phyloP scores from a whole-genome alignment of 257 asterid species.

The Solanum megistacrolobum region DNA sequence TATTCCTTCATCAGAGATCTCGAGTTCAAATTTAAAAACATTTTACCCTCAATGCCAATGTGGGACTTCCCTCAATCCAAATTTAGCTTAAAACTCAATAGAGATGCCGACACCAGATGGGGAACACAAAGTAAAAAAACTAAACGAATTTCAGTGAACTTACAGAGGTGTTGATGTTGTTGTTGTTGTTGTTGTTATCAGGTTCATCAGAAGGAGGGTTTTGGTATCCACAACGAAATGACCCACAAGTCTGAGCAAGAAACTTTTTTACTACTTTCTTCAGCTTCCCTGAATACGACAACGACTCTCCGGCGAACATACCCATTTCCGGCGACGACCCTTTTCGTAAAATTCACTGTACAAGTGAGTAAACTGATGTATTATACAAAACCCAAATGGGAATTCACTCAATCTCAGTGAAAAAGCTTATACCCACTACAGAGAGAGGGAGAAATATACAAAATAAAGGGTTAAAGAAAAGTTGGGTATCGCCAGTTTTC shows the following conservation, averaged over 20 bases:
- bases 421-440: neutral
- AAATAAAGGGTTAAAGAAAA: neutral
- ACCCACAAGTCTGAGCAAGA: conserved; percentile 56
- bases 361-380: neutral
- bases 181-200: conserved; percentile 18
- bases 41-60: neutral
- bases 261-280: conserved; percentile 70
- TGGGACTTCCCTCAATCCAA: neutral
- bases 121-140: neutral
- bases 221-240: conserved; percentile 36
- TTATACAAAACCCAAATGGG: neutral
- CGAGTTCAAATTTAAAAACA: neutral
- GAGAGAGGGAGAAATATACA: neutral
- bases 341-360: neutral
- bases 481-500: neutral
- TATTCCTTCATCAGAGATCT: neutral
- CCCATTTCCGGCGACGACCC: conserved; percentile 34
- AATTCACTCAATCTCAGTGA: neutral
- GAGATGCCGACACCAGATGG: neutral
- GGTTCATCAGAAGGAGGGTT: conserved; percentile 14
- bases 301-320: conserved; percentile 39
- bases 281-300: conserved; percentile 21
- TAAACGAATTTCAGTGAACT: neutral
- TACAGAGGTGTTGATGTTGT: conserved; percentile 24
- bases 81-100: neutral